Base-by-base conservation (phyloP, 768 basidiomycete species). In the Pulveroboletus sp. region DNA sequence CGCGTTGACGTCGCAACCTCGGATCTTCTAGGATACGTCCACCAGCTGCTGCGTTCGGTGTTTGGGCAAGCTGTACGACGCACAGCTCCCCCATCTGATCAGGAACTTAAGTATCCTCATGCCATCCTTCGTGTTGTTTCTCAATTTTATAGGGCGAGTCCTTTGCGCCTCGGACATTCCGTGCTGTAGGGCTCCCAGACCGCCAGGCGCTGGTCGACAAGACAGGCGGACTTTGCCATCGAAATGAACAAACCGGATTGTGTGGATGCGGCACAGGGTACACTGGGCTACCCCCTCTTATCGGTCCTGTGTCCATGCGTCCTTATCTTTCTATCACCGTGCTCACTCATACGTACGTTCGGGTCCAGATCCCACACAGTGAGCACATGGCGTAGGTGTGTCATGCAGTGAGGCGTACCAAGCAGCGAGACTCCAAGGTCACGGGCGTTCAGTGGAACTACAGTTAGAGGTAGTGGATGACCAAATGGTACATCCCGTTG, bases 231-330 rank as follows among this genome's bases (percentile, higher is more conserved):
- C 41, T 40, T 24, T 5, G 27, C 45, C 35, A 35, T 14, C 18
- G 15, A 44, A 31, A 41, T 24, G 33, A 47, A 24, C 7, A 24
- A 21, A 8, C 5, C 21, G 12, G 27, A 18, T 28, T 15, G 45
- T 26, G 43, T 46, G 17, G 46, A 44, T 42, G 57, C 39, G 54
- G 61, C 51, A 52, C 43, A 62, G 60, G 51, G 50, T 10, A 44
- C 36, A 31, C n/a, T 28, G 14, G 7, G 31, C 36, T 40, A 46
- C 53, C 40, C 56, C 46, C 33, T 15, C 35, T n/a, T 60, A 36
- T 35, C 17, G 60, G 57, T 59, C 57, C 50, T 26, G 35, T 41
- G 35, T 33, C 17, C 60, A 52, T 51, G 57, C 49, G 46, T 39
- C 31, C 47, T 59, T 63, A 57, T 60, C 57, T 41, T 26, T 44